These are phyloP conservation scores for Xylaria venustula DNA, from an alignment of 495 filamentous ascomycete species.

Conservation along the genomic window DNA sequence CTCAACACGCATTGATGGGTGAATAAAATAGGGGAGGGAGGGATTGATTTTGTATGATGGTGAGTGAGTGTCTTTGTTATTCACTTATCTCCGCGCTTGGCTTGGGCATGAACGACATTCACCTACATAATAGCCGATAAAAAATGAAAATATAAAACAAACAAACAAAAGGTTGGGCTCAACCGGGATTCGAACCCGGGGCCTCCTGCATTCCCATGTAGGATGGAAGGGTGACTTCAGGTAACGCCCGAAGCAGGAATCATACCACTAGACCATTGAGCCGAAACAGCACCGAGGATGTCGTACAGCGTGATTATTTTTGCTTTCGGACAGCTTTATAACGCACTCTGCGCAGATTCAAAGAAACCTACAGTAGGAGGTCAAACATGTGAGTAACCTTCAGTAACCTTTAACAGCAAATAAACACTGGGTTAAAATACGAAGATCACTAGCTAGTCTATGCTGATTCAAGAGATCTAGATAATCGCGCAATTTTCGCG, in stretches of 20 bases:
- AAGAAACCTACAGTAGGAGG: too few relatives aligned
- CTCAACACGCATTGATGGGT: too few relatives aligned
- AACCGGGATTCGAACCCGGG: conserved; percentile 19
- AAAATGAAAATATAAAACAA: not conserved
- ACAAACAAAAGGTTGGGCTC: conserved; percentile 10
- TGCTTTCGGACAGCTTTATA: too few relatives aligned
- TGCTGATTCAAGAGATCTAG: not conserved
- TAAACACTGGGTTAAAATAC: not conserved
- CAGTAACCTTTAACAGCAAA: too few relatives aligned
- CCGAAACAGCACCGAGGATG: not conserved
- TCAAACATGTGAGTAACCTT: too few relatives aligned
- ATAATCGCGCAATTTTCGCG: not conserved
- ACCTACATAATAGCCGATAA: too few relatives aligned
- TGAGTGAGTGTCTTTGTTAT: too few relatives aligned
- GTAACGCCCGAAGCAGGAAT: conserved; percentile 16
- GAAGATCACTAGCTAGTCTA: not conserved
- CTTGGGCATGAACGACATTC: too few relatives aligned
- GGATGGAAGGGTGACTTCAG: conserved; percentile 13
- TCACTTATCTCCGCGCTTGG: too few relatives aligned
- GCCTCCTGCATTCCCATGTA: conserved; percentile 19
- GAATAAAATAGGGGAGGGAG: too few relatives aligned
- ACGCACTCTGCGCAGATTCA: too few relatives aligned
- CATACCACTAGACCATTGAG: conserved; percentile 18
- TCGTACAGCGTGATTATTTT: not conserved
- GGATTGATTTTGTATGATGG: too few relatives aligned